Evolutionary conservation across 2,329 filamentous ascomycete species (phyloP).

Genomic region (Colletotrichum agaves): DNA sequence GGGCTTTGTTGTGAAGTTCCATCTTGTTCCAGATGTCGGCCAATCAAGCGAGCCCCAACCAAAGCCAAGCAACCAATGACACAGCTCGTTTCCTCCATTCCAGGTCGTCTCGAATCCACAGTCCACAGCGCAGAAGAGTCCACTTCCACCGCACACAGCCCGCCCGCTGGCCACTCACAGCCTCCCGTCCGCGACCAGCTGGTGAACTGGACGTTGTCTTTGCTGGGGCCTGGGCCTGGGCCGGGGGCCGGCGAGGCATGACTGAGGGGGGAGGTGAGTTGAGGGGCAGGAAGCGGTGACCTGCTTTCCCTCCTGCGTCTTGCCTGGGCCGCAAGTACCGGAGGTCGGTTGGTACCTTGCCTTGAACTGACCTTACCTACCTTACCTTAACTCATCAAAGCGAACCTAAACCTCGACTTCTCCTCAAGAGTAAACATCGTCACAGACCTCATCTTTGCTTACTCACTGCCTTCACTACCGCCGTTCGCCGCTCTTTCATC

Average conservation of each 20-base stretch:
- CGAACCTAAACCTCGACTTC: slow-evolving; percentile 23
- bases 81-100: background rate
- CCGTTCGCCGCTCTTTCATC: background rate
- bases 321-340: background rate
- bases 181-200: background rate
- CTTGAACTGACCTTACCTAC: slow-evolving; percentile 4
- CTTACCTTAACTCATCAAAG: slow-evolving; percentile 12
- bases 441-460: slow-evolving; percentile 14
- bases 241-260: background rate
- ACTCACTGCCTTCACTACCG: slow-evolving; percentile 6
- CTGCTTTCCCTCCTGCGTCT: slow-evolving; percentile 10
- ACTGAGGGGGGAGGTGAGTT: background rate
- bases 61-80: background rate
- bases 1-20: slow-evolving; percentile 33
- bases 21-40: slow-evolving; percentile 36
- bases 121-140: slow-evolving; percentile 1
- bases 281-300: slow-evolving; percentile 36
- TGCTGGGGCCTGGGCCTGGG: slow-evolving; percentile 6
- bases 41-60: slow-evolving; percentile 32
- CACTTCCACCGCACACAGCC: slow-evolving; percentile 20
- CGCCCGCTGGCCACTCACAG: slow-evolving; percentile 1
- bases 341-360: background rate
- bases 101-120: slow-evolving; percentile 6
- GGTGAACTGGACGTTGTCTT: background rate
- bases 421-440: slow-evolving; percentile 34